These are phyloP conservation scores for Xylaria acuta DNA, from an alignment of 495 filamentous ascomycete species.

Conservation along the genomic window DNA sequence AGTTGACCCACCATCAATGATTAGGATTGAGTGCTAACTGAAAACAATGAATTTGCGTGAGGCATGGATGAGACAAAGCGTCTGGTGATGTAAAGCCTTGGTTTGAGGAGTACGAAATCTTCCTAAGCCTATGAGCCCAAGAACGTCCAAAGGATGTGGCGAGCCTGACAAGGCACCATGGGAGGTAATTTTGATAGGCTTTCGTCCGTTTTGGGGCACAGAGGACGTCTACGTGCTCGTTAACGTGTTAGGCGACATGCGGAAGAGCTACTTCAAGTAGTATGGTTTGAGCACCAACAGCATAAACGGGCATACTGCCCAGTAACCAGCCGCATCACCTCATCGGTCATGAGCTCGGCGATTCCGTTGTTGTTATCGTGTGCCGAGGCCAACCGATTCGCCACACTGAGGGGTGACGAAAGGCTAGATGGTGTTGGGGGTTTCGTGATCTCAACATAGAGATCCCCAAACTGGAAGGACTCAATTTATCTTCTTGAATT, in stretches of 20 bases:
- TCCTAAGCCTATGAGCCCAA: neutral
- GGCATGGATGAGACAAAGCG: neutral
- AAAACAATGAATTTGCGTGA: neutral
- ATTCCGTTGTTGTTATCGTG: neutral
- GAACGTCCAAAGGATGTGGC: neutral
- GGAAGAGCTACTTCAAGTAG: slow-evolving; percentile 21
- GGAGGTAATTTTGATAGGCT: neutral
- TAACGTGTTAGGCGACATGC: neutral
- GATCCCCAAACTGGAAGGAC: neutral
- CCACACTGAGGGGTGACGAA: neutral
- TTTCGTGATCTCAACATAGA: neutral
- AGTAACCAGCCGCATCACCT: slow-evolving; percentile 25
- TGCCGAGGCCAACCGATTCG: slow-evolving; percentile 24
- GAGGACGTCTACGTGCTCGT: neutral
- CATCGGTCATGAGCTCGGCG: slow-evolving; percentile 23
- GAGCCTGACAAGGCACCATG: neutral
- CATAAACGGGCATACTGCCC: neutral
- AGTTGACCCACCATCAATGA: neutral
- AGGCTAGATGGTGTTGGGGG: neutral
- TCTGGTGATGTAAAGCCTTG: neutral
- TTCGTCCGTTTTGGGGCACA: neutral
- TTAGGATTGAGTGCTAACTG: neutral
- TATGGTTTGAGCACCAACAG: slow-evolving; percentile 9
- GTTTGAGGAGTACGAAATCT: neutral
- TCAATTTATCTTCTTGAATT: neutral